phyloP scores from a whole-genome alignment of 352 stramenopile genomes.

The Poterioochromonas sp. region DNA sequence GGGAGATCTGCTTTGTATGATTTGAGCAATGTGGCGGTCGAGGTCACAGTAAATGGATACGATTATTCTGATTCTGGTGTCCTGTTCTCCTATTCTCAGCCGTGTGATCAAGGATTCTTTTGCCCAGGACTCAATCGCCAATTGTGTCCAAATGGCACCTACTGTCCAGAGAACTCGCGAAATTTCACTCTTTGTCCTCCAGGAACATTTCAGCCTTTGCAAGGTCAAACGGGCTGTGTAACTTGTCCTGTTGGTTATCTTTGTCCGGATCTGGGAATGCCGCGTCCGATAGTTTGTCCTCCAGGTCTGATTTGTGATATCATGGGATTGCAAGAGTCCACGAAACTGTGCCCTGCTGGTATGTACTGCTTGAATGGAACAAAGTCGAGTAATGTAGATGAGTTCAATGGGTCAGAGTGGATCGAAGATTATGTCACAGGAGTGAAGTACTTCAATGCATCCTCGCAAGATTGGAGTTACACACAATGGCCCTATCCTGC shows the following conservation, averaged over 20 bases:
- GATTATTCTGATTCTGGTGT: slow-evolving; percentile 57
- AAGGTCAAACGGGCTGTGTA: slow-evolving; percentile 65
- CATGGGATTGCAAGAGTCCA: slow-evolving; percentile 63
- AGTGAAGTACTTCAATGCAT: slow-evolving; percentile 46
- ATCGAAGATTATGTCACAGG: slow-evolving; percentile 40
- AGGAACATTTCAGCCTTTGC: slow-evolving; percentile 80
- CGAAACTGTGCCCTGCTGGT: slow-evolving; percentile 71
- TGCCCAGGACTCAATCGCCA: slow-evolving; percentile 53
- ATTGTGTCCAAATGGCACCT: slow-evolving; percentile 74
- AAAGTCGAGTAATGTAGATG: slow-evolving; percentile 62
- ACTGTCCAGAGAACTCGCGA: slow-evolving; percentile 46
- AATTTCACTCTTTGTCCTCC: slow-evolving; percentile 88
- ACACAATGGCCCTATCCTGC: slow-evolving; percentile 31
- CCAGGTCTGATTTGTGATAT: slow-evolving; percentile 81
- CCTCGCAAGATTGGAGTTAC: slow-evolving; percentile 16
- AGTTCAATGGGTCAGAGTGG: slow-evolving; percentile 54
- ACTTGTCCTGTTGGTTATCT: slow-evolving; percentile 83
- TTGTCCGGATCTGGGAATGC: slow-evolving; percentile 78
- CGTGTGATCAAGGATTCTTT: slow-evolving; percentile 55
- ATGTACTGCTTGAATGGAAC: slow-evolving; percentile 84
- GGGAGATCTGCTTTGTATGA: slow-evolving; percentile 21
- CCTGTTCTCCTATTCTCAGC: slow-evolving; percentile 9
- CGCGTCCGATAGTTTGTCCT: slow-evolving; percentile 74
- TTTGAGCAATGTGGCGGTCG: slow-evolving; percentile 54
- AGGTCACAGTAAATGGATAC: slow-evolving; percentile 69